Evolutionary conservation across 2,329 filamentous ascomycete species (phyloP).

Genomic region (Chaetomiaceae sp.): DNA sequence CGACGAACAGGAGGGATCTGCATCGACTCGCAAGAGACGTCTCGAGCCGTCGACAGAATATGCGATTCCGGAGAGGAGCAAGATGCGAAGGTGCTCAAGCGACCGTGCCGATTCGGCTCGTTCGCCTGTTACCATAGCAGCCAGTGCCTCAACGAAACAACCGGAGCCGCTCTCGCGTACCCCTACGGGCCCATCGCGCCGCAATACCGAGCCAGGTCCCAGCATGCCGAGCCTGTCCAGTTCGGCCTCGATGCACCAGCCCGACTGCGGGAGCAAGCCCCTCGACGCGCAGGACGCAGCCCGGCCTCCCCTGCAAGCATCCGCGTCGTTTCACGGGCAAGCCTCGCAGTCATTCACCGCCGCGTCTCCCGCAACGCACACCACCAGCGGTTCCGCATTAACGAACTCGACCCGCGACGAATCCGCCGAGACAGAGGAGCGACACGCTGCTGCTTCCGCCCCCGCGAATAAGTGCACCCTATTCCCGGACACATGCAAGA

Average conservation of each 20-base stretch:
- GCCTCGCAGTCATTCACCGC: background rate
- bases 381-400: background rate
- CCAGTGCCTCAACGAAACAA: background rate
- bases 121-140: background rate
- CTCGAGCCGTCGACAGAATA: background rate
- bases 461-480: constrained; percentile 36
- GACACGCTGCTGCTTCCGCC: no score
- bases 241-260: constrained; percentile 15
- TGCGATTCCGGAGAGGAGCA: background rate
- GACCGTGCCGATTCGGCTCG: background rate
- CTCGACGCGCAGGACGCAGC: background rate
- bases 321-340: constrained; percentile 17
- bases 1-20: background rate
- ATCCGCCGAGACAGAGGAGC: background rate
- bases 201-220: constrained; percentile 1
- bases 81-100: constrained; percentile 8
- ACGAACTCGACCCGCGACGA: background rate
- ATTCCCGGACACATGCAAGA: constrained; percentile 34
- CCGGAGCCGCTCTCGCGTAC: background rate
- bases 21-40: constrained; percentile 1
- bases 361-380: background rate
- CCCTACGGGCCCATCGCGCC: constrained; percentile 4
- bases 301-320: constrained; percentile 24
- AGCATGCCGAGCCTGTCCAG: background rate
- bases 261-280: background rate